phyloP scores from a whole-genome alignment of 2,329 filamentous ascomycete species.

The Monilinia laxa region DNA sequence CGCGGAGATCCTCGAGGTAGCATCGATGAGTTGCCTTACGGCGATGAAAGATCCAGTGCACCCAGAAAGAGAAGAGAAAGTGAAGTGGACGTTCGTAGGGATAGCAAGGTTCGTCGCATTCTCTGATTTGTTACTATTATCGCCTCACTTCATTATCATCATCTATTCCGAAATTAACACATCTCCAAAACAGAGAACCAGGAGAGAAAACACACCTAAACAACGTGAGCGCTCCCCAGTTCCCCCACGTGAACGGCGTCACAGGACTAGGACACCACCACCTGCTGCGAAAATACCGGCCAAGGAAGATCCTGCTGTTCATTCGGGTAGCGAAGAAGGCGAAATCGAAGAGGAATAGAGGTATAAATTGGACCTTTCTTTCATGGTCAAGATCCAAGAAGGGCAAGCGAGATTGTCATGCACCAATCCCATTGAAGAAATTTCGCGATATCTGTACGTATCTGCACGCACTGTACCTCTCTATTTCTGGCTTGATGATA shows the following conservation, averaged over 20 bases:
- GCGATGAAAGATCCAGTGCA: constrained; percentile 65
- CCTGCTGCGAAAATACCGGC: constrained; percentile 37
- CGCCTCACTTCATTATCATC: background rate
- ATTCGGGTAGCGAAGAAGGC: constrained; percentile 90
- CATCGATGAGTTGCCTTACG: constrained; percentile 88
- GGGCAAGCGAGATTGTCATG: background rate
- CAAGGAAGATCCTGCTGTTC: constrained; percentile 48
- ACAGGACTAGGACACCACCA: constrained; percentile 57
- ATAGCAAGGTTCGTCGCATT: constrained; percentile 53
- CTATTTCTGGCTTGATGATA: constrained; percentile 39
- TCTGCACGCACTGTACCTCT: constrained; percentile 34
- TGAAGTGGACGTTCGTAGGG: constrained; percentile 64
- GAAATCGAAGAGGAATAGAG: constrained; percentile 83
- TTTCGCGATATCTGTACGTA: constrained; percentile 41
- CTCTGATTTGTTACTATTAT: background rate
- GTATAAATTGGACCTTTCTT: constrained; percentile 7
- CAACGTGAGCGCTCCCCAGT: constrained; percentile 57
- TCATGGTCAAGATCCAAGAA: background rate
- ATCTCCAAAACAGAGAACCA: constrained; percentile 49
- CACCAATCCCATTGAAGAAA: constrained; percentile 7
- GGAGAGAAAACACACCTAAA: constrained; percentile 52
- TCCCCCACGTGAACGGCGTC: constrained; percentile 54
- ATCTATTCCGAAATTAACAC: constrained; percentile 23
- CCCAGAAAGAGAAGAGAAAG: constrained; percentile 78
- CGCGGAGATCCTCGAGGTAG: constrained; percentile 73